A percentile compares a stretch with the other conserved stretches of the same genome.
Evolutionary conservation across 2,329 filamentous ascomycete genomes (phyloP).

Genomic region (Talaromyces sp.): DNA sequence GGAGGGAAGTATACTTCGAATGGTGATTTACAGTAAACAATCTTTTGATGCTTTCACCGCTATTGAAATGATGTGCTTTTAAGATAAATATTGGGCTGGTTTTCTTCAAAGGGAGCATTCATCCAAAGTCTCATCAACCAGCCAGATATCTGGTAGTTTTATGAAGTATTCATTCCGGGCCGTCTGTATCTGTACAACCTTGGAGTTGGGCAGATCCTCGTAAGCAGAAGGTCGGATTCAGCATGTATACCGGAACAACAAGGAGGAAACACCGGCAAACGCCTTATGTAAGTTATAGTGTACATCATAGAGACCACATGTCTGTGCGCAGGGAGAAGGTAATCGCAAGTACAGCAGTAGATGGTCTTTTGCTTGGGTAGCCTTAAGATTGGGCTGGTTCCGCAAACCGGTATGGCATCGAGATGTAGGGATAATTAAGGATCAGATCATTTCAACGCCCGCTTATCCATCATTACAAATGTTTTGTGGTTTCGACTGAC

Average conservation of each 20-base stretch:
- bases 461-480: slow-evolving; percentile 27
- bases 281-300: slow-evolving; percentile 1
- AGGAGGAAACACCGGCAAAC: not conserved
- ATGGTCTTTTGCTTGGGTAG: not conserved
- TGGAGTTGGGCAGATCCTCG: no score
- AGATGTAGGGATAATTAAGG: slow-evolving; percentile 3
- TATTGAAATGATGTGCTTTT: no score
- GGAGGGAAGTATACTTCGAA: no score
- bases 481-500: slow-evolving; percentile 5
- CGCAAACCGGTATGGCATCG: not conserved
- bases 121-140: no score
- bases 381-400: not conserved
- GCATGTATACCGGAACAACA: not conserved
- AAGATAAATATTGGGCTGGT: no score
- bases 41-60: no score
- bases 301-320: not conserved
- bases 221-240: not conserved
- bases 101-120: no score
- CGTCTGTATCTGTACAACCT: no score
- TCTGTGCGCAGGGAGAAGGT: not conserved
- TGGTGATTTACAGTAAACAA: no score
- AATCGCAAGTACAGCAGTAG: not conserved
- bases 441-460: slow-evolving; percentile 27
- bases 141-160: no score
- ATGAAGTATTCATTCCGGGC: no score